phyloP scores from a whole-genome alignment of 208 protist species.

The Leishmania major region DNA sequence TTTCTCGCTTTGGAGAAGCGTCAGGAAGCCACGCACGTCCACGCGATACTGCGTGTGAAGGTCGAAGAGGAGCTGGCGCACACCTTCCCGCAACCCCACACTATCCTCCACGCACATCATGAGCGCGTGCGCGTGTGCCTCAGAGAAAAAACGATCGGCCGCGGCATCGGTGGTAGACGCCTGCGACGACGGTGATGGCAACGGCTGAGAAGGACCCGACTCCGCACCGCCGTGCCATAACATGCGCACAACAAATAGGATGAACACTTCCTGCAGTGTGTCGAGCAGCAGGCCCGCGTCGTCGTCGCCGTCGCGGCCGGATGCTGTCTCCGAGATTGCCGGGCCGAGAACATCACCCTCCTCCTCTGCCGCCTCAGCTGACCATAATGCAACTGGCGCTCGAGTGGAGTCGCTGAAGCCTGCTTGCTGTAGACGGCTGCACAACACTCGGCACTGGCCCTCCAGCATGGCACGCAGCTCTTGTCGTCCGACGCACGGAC shows the following conservation, averaged over 20 bases:
- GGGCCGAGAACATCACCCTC: background rate
- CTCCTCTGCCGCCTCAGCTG: background rate
- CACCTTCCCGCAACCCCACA: conserved; percentile 1
- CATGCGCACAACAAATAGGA: background rate
- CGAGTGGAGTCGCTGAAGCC: background rate
- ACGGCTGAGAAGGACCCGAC: background rate
- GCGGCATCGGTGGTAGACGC: background rate
- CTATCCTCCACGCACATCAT: background rate
- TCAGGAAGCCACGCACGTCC: conserved; percentile 7
- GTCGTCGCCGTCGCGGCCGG: background rate
- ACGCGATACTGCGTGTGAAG: conserved; percentile 13
- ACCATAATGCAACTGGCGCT: background rate
- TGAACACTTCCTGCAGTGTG: background rate
- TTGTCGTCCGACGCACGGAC: background rate
- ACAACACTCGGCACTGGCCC: background rate
- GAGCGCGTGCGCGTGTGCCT: background rate
- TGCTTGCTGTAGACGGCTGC: background rate
- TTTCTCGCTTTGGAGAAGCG: background rate
- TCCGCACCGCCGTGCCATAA: background rate
- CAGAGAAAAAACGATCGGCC: background rate
- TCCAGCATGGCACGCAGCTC: conserved; percentile 3
- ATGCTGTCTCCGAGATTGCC: background rate
- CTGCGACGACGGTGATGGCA: background rate
- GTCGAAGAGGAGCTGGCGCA: conserved; percentile 3
- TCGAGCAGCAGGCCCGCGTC: background rate